Conservation (phyloP, 2,329 filamentous ascomycete species). For the Thelonectria olida region DNA sequence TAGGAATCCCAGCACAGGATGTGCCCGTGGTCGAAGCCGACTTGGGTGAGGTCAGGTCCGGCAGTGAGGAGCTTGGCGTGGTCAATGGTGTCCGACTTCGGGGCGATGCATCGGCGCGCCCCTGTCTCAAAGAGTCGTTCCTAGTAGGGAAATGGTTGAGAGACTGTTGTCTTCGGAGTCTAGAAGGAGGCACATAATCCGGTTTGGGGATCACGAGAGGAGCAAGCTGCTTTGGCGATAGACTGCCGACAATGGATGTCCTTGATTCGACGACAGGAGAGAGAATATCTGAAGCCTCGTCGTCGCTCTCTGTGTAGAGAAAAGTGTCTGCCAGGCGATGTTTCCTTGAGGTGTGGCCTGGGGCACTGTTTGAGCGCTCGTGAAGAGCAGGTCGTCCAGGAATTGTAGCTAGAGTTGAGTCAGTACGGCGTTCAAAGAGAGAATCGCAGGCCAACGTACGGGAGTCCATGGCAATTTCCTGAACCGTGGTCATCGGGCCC, state of each 20-base stretch:
- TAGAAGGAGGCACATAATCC: conserved; percentile 26
- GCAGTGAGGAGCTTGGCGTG: conserved; percentile 45
- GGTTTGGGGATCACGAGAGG: conserved; percentile 65
- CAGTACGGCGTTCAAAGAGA: conserved; percentile 19
- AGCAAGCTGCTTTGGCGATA: conserved; percentile 62
- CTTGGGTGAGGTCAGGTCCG: conserved; percentile 52
- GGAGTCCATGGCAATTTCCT: conserved; percentile 74
- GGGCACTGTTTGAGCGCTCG: conserved; percentile 72
- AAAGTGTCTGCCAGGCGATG: conserved; percentile 43
- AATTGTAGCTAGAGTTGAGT: conserved; percentile 65
- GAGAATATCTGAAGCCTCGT: conserved; percentile 34
- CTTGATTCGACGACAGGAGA: conserved; percentile 39
- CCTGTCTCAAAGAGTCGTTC: conserved; percentile 54
- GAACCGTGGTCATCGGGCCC: conserved; percentile 74
- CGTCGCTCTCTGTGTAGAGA: conserved; percentile 35
- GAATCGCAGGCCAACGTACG: conserved; percentile 58
- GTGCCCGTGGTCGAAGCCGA: conserved; percentile 52
- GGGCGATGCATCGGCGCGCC: conserved; percentile 58
- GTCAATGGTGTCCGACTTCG: conserved; percentile 53
- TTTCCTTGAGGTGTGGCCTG: conserved; percentile 59
- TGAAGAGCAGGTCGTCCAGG: conserved; percentile 71
- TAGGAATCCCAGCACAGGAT: conserved; percentile 54
- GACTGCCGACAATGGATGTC: conserved; percentile 40
- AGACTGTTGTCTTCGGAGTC: conserved; percentile 48
- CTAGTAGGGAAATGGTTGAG: conserved; percentile 57